Base-by-base conservation (phyloP, 257 asterid genomes). In the Asclepias syriaca region DNA sequence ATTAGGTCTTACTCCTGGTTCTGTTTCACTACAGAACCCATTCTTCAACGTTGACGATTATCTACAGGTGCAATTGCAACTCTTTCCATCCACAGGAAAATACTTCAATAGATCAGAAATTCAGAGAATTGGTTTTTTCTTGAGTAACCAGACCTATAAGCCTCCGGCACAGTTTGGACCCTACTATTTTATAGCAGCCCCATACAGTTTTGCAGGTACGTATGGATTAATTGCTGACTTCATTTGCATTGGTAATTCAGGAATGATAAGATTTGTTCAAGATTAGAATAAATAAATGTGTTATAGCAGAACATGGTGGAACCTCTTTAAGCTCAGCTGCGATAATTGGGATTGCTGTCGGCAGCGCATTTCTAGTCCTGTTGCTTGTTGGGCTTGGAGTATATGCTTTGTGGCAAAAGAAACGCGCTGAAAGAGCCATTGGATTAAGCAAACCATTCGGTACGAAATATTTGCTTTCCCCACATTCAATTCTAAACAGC, bases 91-190 rank as follows among this genome's bases (percentile, higher is more conserved):
- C 45, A 51, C 76, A 37, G 81, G 86, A 27, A 84, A 82, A 84
- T 86, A 78, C 77, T 95, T 95, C 72, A 90, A 82, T 46, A 80
- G 96, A 65, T 83, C 97, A 37, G 91, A 82, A 74, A 83, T 95
- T 74, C 90, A 84, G 86, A 83, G 88, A 77, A 83, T 95, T 63
- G 99, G 98, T 65, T 91, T 91, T 72, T 71, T 86, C 5, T 79
- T 95, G 51, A 95, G 93, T 76, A 95, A 86, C 77, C 99, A 95
- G 79, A 90, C 90, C n/a, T 95, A 84, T 79, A 92, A 95, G 82
- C 99, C 99, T 19, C 96, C 99, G 7, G 75, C 56, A n/a, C 85
- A 84, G 77, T 92, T 92, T 69, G 99, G 99, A 24, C 99, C 99
- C 0, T 95, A 95, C 81, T 90, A 88, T 77, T 95, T 92, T 46